Conservation (phyloP, 2,329 filamentous ascomycete genomes). For the Tolypocladium cylindrosporum region DNA sequence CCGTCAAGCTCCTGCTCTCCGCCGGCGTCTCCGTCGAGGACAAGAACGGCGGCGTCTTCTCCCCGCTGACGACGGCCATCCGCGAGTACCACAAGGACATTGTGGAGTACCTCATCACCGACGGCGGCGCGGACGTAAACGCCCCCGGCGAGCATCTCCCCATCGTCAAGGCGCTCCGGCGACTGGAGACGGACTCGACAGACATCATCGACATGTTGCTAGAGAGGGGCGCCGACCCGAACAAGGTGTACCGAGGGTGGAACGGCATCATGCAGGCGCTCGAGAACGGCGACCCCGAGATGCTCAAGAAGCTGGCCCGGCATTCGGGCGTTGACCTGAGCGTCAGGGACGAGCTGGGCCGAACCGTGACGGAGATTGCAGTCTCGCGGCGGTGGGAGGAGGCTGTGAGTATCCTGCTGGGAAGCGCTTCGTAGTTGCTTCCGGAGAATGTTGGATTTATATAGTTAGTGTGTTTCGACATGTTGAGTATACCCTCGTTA, state of each 20-base stretch:
- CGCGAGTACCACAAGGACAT: constrained; percentile 53
- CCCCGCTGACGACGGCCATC: constrained; percentile 56
- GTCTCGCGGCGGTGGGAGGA: constrained; percentile 48
- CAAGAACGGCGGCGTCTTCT: constrained; percentile 64
- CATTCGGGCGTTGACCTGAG: constrained; percentile 40
- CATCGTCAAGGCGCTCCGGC: constrained; percentile 58
- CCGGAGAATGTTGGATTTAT: not conserved
- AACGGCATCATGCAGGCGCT: constrained; percentile 56
- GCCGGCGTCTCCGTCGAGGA: constrained; percentile 61
- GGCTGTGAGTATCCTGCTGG: constrained; percentile 38
- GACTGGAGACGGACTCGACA: constrained; percentile 43
- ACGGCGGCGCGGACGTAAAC: constrained; percentile 54
- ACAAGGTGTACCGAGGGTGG: constrained; percentile 57
- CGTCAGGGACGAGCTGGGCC: constrained; percentile 42
- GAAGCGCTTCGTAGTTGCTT: constrained; percentile 11
- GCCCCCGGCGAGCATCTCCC: constrained; percentile 61
- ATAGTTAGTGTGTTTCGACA: not conserved
- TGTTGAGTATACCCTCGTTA: not conserved
- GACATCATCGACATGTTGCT: constrained; percentile 55
- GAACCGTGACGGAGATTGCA: constrained; percentile 47
- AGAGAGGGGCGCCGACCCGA: constrained; percentile 54
- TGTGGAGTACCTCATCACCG: constrained; percentile 49
- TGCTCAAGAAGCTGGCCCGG: constrained; percentile 41
- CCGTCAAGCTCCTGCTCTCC: constrained; percentile 52
- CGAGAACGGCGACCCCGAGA: constrained; percentile 48